Evolutionary conservation across 1,139 yeast genomes (phyloP), one percentile per base, ranked within the genome.

Genomic region (Yamadazyma aaseri): DNA sequence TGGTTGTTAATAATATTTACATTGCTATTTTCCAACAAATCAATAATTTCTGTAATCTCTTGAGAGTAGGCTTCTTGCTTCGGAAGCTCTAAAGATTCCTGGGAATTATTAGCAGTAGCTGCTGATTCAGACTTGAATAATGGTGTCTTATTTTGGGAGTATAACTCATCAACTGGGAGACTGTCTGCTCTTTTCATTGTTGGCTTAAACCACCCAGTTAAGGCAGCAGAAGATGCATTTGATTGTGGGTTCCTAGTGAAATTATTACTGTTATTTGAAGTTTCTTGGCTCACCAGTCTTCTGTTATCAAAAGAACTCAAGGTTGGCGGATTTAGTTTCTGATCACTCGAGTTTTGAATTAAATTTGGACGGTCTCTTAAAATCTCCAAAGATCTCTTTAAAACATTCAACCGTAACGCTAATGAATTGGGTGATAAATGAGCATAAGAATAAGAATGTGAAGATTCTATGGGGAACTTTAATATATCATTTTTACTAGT

Each of bases 401-500:
- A 64, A 13, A 86, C 89, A 40, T 81, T 81, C 41, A 86, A 62
- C 36, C 96, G 64, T 35, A 86, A 75, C 0, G 94, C 86, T 38
- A 86, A 59, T 2, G 95, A 82, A 50, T 84, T 83, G 14, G 89
- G 92, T 4, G 94, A 81, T 37, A 85, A 64, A 40, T 84, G 86
- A 5, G 94, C 89, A 55, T 86, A 86, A 0, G 95, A 85, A 51
- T 84, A 86, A 2, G 95, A 84, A 53, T 85, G 92, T 2, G 94
- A 76, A 8, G 94, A 83, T 51, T 84, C 92, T 14, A 81, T 77
- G 4, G 95, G 87, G 51, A 83, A 84, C 46, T 67, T 71, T 32
- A 58, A 41, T 13, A 58, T 56, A 29, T 63, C 68, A 11, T 14
- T 22, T 29, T 34, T 38, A 27, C 34, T 35, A 7, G 22, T 28